These are phyloP conservation scores for Cicer yamashitae DNA, from an alignment of 306 rosid species.

Conservation along the genomic window DNA sequence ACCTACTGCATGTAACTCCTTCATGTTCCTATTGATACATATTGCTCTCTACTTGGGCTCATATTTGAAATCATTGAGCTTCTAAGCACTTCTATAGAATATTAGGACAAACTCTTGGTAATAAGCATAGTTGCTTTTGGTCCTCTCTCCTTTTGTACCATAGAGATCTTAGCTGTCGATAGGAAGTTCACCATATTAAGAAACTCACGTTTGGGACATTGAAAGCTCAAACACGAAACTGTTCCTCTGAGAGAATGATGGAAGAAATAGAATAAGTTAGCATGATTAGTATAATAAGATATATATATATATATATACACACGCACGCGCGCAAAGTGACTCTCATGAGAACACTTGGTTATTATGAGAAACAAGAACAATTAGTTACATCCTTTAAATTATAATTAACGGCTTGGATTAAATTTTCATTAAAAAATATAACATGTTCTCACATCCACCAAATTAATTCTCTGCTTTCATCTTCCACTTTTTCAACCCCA, in stretches of 20 bases:
- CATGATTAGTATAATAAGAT: constrained; percentile 2
- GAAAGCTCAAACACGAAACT: constrained; percentile 56
- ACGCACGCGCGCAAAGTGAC: fast-evolving
- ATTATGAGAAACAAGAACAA: no score
- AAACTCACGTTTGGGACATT: constrained; percentile 58
- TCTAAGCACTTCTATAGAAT: neutral
- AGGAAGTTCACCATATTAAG: neutral
- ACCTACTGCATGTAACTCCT: no score
- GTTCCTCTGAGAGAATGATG: constrained; percentile 47
- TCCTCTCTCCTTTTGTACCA: neutral
- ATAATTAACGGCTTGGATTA: no score
- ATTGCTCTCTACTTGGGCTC: neutral
- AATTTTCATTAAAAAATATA: no score
- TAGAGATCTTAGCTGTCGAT: neutral
- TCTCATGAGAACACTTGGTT: no score
- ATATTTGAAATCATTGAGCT: neutral
- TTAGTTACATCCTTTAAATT: no score
- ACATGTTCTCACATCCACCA: no score
- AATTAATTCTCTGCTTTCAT: no score
- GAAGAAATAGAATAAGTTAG: constrained; percentile 39
- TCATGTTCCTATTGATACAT: neutral
- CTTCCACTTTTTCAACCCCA: no score
- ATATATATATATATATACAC: neutral
- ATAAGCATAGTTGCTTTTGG: constrained; percentile 5
- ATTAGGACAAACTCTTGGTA: neutral